phyloP scores from a whole-genome alignment of 768 basidiomycete genomes.

The Pholiota microspora region DNA sequence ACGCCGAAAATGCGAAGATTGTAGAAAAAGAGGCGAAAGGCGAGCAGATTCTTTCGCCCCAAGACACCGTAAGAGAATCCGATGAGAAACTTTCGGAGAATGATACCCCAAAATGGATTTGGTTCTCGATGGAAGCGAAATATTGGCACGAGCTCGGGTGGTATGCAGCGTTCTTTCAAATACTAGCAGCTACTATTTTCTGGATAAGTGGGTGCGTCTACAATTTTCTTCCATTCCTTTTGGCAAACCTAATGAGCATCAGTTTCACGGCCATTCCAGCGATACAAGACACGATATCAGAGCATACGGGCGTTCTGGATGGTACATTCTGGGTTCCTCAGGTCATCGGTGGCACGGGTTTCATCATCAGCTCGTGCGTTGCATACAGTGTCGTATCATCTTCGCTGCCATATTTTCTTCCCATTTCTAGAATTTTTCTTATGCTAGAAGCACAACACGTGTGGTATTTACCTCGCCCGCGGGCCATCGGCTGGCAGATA shows the following conservation, averaged over 20 bases:
- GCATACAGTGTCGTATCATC: neutral
- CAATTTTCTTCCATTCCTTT: neutral
- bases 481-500: conserved; percentile 55
- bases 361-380: conserved; percentile 46
- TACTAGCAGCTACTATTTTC: conserved; percentile 57
- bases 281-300: conserved; percentile 30
- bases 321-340: conserved; percentile 64
- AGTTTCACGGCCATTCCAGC: conserved; percentile 36
- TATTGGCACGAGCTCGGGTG: conserved; percentile 47
- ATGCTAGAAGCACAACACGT: conserved; percentile 54
- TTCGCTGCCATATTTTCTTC: neutral
- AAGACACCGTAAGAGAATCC: neutral
- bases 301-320: conserved; percentile 31
- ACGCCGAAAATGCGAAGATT: conserved; percentile 10
- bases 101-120: conserved; percentile 27
- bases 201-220: conserved; percentile 53
- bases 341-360: conserved; percentile 59
- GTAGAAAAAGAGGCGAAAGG: neutral
- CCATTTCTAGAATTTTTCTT: conserved; percentile 29
- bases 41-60: neutral
- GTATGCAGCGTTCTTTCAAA: conserved; percentile 47
- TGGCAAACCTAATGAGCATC: neutral
- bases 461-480: conserved; percentile 49
- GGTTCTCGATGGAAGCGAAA: conserved; percentile 35
- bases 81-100: neutral